Evolutionary conservation across 169 alveolate genomes (phyloP), one percentile per base, ranked within the genome.

Genomic region (Perkinsus chesapeaki): DNA sequence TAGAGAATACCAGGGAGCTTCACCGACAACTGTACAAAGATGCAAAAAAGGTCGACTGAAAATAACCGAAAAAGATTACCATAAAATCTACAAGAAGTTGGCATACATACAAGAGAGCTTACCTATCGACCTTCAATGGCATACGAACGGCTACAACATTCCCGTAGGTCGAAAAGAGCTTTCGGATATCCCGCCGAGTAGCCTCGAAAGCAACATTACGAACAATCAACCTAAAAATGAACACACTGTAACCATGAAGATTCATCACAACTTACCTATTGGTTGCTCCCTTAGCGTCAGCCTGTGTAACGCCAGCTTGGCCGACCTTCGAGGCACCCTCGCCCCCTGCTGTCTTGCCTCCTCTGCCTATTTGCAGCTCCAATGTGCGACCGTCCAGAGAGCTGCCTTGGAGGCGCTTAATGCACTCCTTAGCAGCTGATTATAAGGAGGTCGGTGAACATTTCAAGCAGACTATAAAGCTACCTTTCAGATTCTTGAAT

Each of bases 151-250:
- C 93, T 10, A 91, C 47, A 39, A 94, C 94, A 27, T 91, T 96
- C 31, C 99, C 99, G 93, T 97, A 97, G 39, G 97, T 94, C 48
- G 98, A 96, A 96, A 98, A 98, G 94, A 98, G 96, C 91, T 96
- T 96, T 92, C 94, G 91, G 91, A 98, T 94, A 94, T 98, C 99
- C 43, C 96, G 96, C 91, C 96, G 97, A 3, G 98, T 97, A 39
- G 99, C 99, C 95, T 98, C 98, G 97, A 98, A 98, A 39, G 99
- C 99, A 39, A 98, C 94, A 93, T 98, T 98, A 96, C 97, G 98
- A 31, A 98, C 98, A 36, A 98, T 93, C 34, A 98, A 94, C 92
- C 98, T 98, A 93, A 10, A 96, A 43, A 9, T 5, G 5, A 5
- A 43, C 60, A 43, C 23, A n/a, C n/a, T n/a, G n/a, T n/a, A n/a